A percentile compares a stretch with the other conserved stretches of the same genome.
These are phyloP conservation scores for Desmodesmus armatus DNA, from an alignment of 139 green algal genomes.

Conservation along the genomic window DNA sequence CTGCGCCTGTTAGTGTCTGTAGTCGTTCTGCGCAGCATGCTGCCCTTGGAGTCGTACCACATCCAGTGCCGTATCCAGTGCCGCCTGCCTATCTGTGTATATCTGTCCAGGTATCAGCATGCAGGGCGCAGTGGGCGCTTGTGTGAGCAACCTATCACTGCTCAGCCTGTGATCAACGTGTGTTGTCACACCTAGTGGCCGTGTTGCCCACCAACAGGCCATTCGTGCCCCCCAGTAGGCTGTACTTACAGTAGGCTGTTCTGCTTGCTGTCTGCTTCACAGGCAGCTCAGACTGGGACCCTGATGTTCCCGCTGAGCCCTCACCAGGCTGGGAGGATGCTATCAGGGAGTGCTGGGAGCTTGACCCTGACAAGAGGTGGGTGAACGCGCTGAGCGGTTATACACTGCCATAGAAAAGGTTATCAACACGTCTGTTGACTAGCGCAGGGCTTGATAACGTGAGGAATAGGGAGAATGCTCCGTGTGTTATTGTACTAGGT, in stretches of 20 bases:
- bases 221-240: not conserved
- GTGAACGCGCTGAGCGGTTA: not conserved
- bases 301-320: conserved; percentile 57
- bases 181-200: not conserved
- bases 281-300: conserved; percentile 75
- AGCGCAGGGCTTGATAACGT: not conserved
- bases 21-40: not conserved
- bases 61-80: not conserved
- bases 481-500: no score
- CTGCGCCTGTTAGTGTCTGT: no score
- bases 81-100: not conserved
- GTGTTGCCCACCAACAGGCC: not conserved
- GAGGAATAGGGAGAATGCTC: not conserved
- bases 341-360: conserved; percentile 70
- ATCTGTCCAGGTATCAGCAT: not conserved
- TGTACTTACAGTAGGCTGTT: no score
- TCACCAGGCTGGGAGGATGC: conserved; percentile 67
- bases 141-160: not conserved
- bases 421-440: not conserved
- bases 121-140: not conserved
- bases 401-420: no score
- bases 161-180: not conserved
- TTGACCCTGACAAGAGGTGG: conserved; percentile 39
- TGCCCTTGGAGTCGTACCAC: not conserved
- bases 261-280: not conserved